These are phyloP conservation scores for Populus nigra DNA, from an alignment of 345 rosid species.

Conservation along the genomic window DNA sequence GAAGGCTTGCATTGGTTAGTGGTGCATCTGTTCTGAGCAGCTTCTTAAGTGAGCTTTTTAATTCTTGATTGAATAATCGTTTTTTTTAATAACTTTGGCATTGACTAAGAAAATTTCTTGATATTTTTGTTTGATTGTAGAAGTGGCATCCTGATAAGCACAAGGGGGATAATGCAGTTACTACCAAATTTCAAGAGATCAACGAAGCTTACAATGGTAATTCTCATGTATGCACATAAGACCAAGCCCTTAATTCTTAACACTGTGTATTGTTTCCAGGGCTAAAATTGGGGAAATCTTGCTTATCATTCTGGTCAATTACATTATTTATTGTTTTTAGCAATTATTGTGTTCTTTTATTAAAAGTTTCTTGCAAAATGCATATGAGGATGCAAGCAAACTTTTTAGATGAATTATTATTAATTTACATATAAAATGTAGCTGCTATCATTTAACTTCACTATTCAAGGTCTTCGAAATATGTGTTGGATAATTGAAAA, in stretches of 20 bases:
- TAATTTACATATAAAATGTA: too few species aligned
- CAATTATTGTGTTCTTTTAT: background rate
- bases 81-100: constrained; percentile 1
- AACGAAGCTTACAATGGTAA: constrained; percentile 76
- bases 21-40: constrained; percentile 16
- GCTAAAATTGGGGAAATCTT: background rate
- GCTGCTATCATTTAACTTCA: background rate
- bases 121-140: constrained; percentile 30
- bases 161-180: constrained; percentile 62
- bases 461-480: background rate
- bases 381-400: background rate
- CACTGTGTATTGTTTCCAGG: background rate
- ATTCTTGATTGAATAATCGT: constrained; percentile 13
- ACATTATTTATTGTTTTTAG: background rate
- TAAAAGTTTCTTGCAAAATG: background rate
- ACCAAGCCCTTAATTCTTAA: background rate
- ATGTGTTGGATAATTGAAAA: background rate
- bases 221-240: background rate
- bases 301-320: background rate
- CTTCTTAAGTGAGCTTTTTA: constrained; percentile 24
- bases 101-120: constrained; percentile 13
- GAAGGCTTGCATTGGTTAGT: constrained; percentile 83
- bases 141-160: constrained; percentile 93
- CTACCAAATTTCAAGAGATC: constrained; percentile 74
- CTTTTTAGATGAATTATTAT: background rate